Evolutionary conservation across 768 basidiomycete genomes (phyloP).

Genomic region (Lactarius evosmus): DNA sequence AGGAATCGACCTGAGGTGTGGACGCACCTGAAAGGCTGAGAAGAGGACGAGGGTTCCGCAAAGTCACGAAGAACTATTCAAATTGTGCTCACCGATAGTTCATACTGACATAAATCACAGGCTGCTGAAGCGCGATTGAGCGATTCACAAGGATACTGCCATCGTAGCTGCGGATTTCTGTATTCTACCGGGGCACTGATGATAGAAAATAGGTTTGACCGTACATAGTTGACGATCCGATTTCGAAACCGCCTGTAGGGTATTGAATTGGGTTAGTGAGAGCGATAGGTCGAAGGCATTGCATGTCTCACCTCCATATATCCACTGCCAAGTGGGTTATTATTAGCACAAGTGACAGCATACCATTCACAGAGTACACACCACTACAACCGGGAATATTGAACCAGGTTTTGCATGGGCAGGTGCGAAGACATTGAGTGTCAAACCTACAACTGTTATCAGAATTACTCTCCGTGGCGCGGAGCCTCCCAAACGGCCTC

Average conservation of each 20-base stretch:
- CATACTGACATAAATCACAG: constrained; percentile 31
- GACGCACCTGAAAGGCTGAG: constrained; percentile 15
- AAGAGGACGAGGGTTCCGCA: neutral
- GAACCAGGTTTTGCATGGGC: neutral
- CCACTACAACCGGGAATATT: constrained; percentile 31
- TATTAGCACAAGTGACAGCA: neutral
- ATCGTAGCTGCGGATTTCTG: neutral
- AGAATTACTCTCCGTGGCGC: neutral
- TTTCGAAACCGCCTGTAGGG: constrained; percentile 2
- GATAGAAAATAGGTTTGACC: neutral
- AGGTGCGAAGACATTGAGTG: constrained; percentile 29
- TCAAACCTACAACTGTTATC: constrained; percentile 22
- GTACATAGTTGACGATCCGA: neutral
- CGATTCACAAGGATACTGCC: constrained; percentile 27
- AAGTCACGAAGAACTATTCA: neutral
- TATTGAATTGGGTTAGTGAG: neutral
- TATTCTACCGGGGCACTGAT: neutral
- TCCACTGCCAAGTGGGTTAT: constrained; percentile 25
- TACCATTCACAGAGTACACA: constrained; percentile 7
- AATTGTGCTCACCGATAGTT: constrained; percentile 29
- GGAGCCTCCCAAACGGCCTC: neutral
- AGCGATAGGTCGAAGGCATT: neutral
- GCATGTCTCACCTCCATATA: constrained; percentile 27
- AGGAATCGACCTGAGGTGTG: neutral
- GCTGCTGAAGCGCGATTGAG: constrained; percentile 28